Evolutionary conservation across 345 rosid genomes (phyloP).

Genomic region (Heritiera littoralis): DNA sequence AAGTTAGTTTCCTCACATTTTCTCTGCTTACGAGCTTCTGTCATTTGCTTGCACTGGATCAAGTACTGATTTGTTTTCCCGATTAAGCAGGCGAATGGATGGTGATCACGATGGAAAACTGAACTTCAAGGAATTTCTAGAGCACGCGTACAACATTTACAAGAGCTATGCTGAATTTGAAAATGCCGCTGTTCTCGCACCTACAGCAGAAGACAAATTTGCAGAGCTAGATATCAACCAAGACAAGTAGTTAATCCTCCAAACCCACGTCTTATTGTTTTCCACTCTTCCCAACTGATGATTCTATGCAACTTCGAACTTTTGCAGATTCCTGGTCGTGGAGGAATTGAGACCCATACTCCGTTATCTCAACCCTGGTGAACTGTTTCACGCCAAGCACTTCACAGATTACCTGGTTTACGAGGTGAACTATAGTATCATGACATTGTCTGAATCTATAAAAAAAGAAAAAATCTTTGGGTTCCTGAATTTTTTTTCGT

Average conservation of each 20-base stretch:
- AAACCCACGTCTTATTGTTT: neutral
- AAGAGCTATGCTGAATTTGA: constrained; percentile 51
- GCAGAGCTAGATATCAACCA: constrained; percentile 53
- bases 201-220: constrained; percentile 48
- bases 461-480: neutral
- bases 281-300: neutral
- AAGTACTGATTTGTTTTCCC: neutral
- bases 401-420: constrained; percentile 48
- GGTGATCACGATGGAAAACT: constrained; percentile 51
- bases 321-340: constrained; percentile 36
- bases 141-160: constrained; percentile 45
- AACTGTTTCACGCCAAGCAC: constrained; percentile 51
- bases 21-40: neutral
- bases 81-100: constrained; percentile 54
- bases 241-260: constrained; percentile 34
- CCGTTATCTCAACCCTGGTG: constrained; percentile 63
- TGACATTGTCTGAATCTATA: neutral
- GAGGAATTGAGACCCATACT: constrained; percentile 60
- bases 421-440: constrained; percentile 38
- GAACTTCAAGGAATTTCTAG: constrained; percentile 46
- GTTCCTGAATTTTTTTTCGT: neutral
- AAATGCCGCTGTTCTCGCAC: constrained; percentile 21
- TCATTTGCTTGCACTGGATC: neutral
- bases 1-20: constrained; percentile 34
- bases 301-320: neutral